A percentile compares a stretch with the other conserved stretches of the same genome.
Evolutionary conservation across 305 asterid genomes (phyloP).

Genomic region (Plantago rigida): DNA sequence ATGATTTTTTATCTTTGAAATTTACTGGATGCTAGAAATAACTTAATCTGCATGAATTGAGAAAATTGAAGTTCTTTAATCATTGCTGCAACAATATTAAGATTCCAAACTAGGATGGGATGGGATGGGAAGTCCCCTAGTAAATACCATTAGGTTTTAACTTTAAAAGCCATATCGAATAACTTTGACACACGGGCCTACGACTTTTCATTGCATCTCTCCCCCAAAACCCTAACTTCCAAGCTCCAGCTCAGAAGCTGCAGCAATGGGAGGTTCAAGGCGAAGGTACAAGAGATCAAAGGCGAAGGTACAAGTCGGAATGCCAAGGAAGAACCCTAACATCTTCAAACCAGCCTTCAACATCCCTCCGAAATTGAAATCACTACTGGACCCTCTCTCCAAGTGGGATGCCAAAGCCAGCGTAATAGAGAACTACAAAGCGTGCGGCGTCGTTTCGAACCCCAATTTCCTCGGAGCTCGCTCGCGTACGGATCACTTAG

Average conservation of each 20-base stretch:
- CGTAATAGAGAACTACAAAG: constrained; percentile 77
- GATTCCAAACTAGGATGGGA: too few species aligned
- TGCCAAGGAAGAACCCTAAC: constrained; percentile 65
- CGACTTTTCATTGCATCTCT: too few species aligned
- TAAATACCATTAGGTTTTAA: too few species aligned
- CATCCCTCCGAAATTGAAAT: constrained; percentile 70
- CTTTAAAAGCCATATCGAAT: too few species aligned
- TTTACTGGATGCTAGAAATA: too few species aligned
- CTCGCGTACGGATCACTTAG: constrained; percentile 60
- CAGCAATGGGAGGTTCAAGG: constrained; percentile 84
- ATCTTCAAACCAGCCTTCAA: constrained; percentile 83
- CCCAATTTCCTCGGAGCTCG: constrained; percentile 86
- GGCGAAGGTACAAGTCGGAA: constrained; percentile 69
- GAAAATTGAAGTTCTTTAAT: too few species aligned
- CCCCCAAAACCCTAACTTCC: constrained; percentile 19
- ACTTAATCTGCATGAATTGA: too few species aligned
- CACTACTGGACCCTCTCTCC: constrained; percentile 48
- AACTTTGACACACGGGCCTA: too few species aligned
- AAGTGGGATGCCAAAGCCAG: constrained; percentile 82
- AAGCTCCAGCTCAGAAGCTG: neutral
- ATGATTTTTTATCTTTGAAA: too few species aligned
- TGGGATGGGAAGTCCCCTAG: too few species aligned
- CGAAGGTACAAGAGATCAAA: constrained; percentile 70
- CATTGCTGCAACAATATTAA: too few species aligned
- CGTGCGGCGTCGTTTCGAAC: constrained; percentile 82